A percentile compares a stretch with the other conserved stretches of the same genome.
phyloP scores from a whole-genome alignment of 2,329 filamentous ascomycete genomes.

The Magnaporthiopsis incrustans region DNA sequence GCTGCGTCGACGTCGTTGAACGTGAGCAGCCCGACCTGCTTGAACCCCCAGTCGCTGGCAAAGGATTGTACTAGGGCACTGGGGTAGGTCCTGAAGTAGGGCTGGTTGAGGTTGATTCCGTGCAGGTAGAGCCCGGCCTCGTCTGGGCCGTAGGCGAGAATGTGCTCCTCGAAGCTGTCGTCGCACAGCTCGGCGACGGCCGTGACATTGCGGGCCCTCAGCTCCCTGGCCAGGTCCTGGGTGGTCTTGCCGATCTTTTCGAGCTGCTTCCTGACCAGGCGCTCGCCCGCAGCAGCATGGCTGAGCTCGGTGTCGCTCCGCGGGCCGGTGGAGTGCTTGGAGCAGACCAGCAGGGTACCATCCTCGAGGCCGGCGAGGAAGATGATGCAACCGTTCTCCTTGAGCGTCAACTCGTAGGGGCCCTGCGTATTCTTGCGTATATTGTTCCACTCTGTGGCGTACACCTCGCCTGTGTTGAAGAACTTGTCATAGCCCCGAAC shows the following conservation, averaged over 20 bases:
- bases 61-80: conserved; percentile 79
- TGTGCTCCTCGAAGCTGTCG: conserved; percentile 93
- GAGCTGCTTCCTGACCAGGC: conserved; percentile 74
- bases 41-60: conserved; percentile 88
- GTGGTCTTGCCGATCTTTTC: conserved; percentile 68
- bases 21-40: conserved; percentile 72
- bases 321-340: conserved; percentile 90
- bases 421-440: conserved; percentile 69
- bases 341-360: conserved; percentile 87
- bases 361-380: conserved; percentile 91
- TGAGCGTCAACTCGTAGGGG: conserved; percentile 91
- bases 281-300: conserved; percentile 78
- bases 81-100: conserved; percentile 81
- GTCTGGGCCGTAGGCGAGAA: conserved; percentile 77
- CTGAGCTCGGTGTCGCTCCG: conserved; percentile 65
- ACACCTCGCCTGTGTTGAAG: conserved; percentile 85
- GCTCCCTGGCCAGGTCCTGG: conserved; percentile 65
- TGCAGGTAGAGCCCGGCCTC: conserved; percentile 89
- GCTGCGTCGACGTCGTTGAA: conserved; percentile 69
- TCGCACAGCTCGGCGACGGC: conserved; percentile 95
- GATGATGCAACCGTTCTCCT: conserved; percentile 99
- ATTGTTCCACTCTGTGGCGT: conserved; percentile 72
- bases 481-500: conserved; percentile 97
- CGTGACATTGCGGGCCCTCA: conserved; percentile 79
- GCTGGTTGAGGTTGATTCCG: conserved; percentile 92